Base-by-base conservation (phyloP, 306 rosid species). In the Fragaria ananassa region DNA sequence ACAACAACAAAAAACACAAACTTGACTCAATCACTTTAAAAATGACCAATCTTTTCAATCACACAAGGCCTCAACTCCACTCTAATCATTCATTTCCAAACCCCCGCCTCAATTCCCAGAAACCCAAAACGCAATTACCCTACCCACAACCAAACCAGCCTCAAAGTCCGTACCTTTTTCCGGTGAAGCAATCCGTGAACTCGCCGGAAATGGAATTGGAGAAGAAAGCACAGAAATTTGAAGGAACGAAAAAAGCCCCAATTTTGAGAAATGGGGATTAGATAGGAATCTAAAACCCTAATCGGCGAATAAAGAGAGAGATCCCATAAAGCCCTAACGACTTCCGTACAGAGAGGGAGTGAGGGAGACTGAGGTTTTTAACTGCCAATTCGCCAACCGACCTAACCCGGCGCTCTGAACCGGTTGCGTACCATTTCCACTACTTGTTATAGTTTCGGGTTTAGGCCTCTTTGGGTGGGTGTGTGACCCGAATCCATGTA, bases 371-470 rank as follows among this genome's bases (percentile, higher is more conserved):
- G 44, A 74, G 77, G 77, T 45, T 60, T 70, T 1, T 60, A 74
- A 74, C 77, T 74, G 77, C 57, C 69, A 44, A 42, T 11, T 44
- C 18, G 29, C 68, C 53, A 74, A 74, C 77, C 77, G 77, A 74
- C 70, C 77, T 60, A 65, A 60, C 77, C 77, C 69, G 69, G 68
- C 10, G 27, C 42, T 17, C 25, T 39, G 77, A 73, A 73, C 68
- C 77, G 68, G 68, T 47, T 57, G 17, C 14, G 15, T 42, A 3
- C 53, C 4, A 4, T 50, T 50, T 18, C 5, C 21, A 5, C 56
- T 19, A 49, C 53, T 42, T 1, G 51, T 13, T 14, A 14, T 18
- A 19, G 21, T 17, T 17, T 72, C 58, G 76, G 65, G 76, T 54
- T 31, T 21, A 54, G 10, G 8, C 23, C 60, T 8, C 27, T 5